Evolutionary conservation across 345 rosid genomes (phyloP).

Genomic region (Salix dunnii): DNA sequence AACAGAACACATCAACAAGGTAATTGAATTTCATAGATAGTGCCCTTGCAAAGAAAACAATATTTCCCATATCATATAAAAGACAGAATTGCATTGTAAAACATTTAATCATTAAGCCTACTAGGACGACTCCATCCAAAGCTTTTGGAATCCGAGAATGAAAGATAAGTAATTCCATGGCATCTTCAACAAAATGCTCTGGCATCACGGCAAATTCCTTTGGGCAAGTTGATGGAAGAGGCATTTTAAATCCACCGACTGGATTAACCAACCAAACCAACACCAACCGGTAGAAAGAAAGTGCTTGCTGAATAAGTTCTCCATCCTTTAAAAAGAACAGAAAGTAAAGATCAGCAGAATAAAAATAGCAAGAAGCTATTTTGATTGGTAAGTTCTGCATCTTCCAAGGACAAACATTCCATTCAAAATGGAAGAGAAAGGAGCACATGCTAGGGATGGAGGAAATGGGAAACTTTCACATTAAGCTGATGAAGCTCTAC

Average conservation of each 20-base stretch:
- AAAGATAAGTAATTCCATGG: slow-evolving; percentile 88
- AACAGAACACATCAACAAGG: too few species aligned
- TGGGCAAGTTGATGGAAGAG: slow-evolving; percentile 74
- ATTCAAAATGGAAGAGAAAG: neutral
- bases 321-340: slow-evolving; percentile 51
- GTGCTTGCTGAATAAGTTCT: slow-evolving; percentile 69
- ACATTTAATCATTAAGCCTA: slow-evolving; percentile 28
- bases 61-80: too few species aligned
- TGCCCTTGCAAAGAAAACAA: too few species aligned
- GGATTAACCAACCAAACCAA: slow-evolving; percentile 83
- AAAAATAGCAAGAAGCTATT: neutral
- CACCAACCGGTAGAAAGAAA: slow-evolving; percentile 82
- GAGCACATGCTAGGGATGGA: neutral
- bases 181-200: slow-evolving; percentile 98
- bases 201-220: slow-evolving; percentile 95
- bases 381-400: neutral
- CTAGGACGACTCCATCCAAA: slow-evolving; percentile 80
- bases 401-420: neutral
- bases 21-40: too few species aligned
- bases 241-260: slow-evolving; percentile 97
- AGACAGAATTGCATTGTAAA: too few species aligned
- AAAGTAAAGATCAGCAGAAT: slow-evolving; percentile 1
- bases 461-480: neutral
- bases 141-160: slow-evolving; percentile 90
- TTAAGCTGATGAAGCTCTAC: neutral